These are phyloP conservation scores for Leccinum imitatum DNA, from an alignment of 768 basidiomycete species.

Conservation along the genomic window DNA sequence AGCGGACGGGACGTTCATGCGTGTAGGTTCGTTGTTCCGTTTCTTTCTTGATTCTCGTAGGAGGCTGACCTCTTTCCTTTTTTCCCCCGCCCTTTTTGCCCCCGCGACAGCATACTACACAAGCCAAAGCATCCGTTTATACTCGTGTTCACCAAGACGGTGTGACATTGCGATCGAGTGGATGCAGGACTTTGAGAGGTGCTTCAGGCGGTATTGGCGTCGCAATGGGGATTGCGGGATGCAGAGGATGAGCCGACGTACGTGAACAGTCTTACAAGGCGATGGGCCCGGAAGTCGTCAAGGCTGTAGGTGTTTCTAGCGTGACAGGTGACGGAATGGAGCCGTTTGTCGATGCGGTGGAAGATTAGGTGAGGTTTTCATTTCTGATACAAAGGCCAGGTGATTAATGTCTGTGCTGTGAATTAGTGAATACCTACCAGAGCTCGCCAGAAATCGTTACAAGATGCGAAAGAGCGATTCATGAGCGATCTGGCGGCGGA, in stretches of 20 bases:
- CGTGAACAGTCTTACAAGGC: conserved; percentile 98
- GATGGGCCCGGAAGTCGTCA: conserved; percentile 29
- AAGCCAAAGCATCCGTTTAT: conserved; percentile 77
- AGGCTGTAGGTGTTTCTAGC: conserved; percentile 96
- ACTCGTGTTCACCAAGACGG: too few species aligned
- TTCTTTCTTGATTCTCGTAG: conserved; percentile 1
- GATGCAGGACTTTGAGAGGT: conserved; percentile 28
- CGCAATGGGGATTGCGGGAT: conserved; percentile 64
- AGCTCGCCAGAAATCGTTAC: too few species aligned
- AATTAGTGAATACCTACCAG: too few species aligned
- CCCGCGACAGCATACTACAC: conserved; percentile 78
- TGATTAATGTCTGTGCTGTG: too few species aligned
- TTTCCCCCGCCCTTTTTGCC: too few species aligned
- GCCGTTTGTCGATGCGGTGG: conserved; percentile 90
- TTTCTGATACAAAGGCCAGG: neutral
- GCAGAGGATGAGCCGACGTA: conserved; percentile 91
- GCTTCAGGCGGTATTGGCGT: conserved; percentile 84
- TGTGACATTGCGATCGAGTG: too few species aligned
- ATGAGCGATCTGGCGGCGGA: too few species aligned
- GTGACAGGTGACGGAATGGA: conserved; percentile 68
- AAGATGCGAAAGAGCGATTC: too few species aligned
- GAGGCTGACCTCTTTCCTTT: neutral
- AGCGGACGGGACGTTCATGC: conserved; percentile 98
- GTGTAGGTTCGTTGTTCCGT: conserved; percentile 63
- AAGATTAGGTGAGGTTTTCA: conserved; percentile 63